phyloP scores from a whole-genome alignment of 495 filamentous ascomycete species.

The Talaromyces stipitatus region DNA sequence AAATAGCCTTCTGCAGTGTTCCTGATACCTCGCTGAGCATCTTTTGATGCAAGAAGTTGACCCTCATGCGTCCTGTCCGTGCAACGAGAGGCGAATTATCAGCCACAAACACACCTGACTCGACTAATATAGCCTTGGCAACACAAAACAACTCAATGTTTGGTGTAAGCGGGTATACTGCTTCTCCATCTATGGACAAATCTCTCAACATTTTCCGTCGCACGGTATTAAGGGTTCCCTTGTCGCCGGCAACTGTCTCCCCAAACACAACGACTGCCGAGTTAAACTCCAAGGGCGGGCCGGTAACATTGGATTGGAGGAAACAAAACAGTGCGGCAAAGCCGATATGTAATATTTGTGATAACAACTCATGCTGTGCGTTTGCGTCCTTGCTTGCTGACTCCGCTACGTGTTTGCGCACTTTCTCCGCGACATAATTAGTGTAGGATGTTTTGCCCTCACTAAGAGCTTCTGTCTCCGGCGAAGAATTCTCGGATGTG shows the following conservation, averaged over 20 bases:
- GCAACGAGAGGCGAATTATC: conserved; percentile 31
- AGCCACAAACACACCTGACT: conserved; percentile 31
- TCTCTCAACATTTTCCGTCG: conserved; percentile 49
- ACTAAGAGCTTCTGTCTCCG: conserved; percentile 11
- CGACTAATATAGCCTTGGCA: conserved; percentile 59
- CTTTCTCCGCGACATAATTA: conserved; percentile 20
- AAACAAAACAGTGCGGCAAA: conserved; percentile 74
- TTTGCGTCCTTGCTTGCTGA: conserved; percentile 13
- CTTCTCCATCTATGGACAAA: conserved; percentile 76
- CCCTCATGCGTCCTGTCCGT: conserved; percentile 48
- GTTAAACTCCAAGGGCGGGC: conserved; percentile 60
- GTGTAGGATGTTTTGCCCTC: conserved; percentile 30
- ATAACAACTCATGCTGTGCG: conserved; percentile 17
- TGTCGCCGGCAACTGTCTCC: conserved; percentile 2
- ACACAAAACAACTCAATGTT: conserved; percentile 74
- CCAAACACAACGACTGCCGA: conserved; percentile 51
- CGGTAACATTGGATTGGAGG: conserved; percentile 85
- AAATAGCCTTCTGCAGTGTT: conserved; percentile 51
- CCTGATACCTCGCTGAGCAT: conserved; percentile 72
- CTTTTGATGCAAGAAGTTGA: conserved; percentile 82
- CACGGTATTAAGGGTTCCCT: conserved; percentile 24
- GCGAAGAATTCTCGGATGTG: neutral
- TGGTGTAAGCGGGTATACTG: conserved; percentile 76
- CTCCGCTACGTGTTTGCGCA: conserved; percentile 13
- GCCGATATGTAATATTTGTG: conserved; percentile 50